A percentile compares a stretch with the other conserved stretches of the same genome.
Conservation (phyloP, 1,284 basidiomycete genomes). For the Malassezia psittaci region DNA sequence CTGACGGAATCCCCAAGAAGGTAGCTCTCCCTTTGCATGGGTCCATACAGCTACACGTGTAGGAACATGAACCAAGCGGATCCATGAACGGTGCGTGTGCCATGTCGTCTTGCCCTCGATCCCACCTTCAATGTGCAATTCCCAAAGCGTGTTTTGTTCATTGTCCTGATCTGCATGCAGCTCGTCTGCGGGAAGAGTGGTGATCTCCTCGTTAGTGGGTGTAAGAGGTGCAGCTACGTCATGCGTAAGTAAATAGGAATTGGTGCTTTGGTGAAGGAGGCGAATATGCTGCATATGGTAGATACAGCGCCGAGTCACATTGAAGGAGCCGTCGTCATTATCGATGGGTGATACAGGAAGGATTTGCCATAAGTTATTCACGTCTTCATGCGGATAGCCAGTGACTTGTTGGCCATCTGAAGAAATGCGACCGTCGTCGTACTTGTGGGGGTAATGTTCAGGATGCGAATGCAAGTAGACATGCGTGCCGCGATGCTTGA, state of each 20-base stretch:
- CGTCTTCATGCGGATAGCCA: slow-evolving; percentile 83
- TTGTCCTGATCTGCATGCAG: slow-evolving; percentile 54
- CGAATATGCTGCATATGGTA: slow-evolving; percentile 80
- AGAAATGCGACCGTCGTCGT: slow-evolving; percentile 90
- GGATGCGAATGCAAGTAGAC: slow-evolving; percentile 85
- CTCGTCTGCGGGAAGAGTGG: slow-evolving; percentile 53
- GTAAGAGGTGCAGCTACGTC: slow-evolving; percentile 94
- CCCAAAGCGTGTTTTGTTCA: slow-evolving; percentile 49
- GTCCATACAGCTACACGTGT: slow-evolving; percentile 94
- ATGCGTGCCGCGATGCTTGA: slow-evolving; percentile 85
- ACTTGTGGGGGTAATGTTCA: slow-evolving; percentile 80
- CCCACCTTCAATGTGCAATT: slow-evolving; percentile 28
- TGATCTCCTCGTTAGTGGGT: slow-evolving; percentile 98
- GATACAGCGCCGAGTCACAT: slow-evolving; percentile 73
- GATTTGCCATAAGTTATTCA: slow-evolving; percentile 92
- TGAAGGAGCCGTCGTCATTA: slow-evolving; percentile 51
- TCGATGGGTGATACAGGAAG: slow-evolving; percentile 67
- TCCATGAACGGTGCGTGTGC: slow-evolving; percentile 30
- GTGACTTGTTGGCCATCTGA: slow-evolving; percentile 97
- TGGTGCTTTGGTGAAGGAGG: slow-evolving; percentile 74
- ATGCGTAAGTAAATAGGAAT: slow-evolving; percentile 77
- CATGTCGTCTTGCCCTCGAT: slow-evolving; percentile 16
- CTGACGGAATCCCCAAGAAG: slow-evolving; percentile 93
- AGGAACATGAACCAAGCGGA: slow-evolving; percentile 61
- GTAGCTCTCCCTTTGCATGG: slow-evolving; percentile 63